Conservation (phyloP, 202 grass and related monocot species). For the Carex sylvatica region DNA sequence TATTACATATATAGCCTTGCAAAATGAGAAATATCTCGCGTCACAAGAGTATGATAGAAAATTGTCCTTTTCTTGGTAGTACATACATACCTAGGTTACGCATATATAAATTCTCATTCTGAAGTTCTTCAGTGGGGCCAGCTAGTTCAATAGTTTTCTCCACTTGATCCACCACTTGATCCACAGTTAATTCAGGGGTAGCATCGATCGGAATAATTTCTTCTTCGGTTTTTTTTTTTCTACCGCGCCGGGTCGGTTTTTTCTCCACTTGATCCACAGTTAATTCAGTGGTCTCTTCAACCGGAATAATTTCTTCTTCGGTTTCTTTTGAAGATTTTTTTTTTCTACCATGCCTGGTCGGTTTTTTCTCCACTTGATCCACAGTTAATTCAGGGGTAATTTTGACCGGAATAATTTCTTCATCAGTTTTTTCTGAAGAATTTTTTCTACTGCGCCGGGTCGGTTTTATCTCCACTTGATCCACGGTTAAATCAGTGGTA, state of each 20-base stretch:
- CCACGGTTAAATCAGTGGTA: neutral
- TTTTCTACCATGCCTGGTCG: neutral
- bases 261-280: neutral
- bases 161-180: neutral
- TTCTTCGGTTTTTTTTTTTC: neutral
- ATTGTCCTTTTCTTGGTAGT: neutral
- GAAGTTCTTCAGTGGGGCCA: neutral
- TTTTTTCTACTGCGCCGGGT: neutral
- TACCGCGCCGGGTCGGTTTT: neutral
- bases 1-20: slow-evolving; percentile 6
- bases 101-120: neutral
- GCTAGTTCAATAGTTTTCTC: neutral
- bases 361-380: neutral
- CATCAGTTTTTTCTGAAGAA: neutral
- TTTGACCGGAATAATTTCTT: neutral
- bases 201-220: neutral
- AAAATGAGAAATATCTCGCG: neutral
- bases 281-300: neutral
- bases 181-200: neutral
- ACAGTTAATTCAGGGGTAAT: neutral
- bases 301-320: neutral
- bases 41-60: neutral
- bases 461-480: neutral
- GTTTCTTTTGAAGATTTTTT: neutral
- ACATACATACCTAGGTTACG: slow-evolving; percentile 5